Percentiles rank a stretch among this genome's conserved stretches.
phyloP scores from a whole-genome alignment of 176 grass and related monocot genomes.

The Oryza nivara region DNA sequence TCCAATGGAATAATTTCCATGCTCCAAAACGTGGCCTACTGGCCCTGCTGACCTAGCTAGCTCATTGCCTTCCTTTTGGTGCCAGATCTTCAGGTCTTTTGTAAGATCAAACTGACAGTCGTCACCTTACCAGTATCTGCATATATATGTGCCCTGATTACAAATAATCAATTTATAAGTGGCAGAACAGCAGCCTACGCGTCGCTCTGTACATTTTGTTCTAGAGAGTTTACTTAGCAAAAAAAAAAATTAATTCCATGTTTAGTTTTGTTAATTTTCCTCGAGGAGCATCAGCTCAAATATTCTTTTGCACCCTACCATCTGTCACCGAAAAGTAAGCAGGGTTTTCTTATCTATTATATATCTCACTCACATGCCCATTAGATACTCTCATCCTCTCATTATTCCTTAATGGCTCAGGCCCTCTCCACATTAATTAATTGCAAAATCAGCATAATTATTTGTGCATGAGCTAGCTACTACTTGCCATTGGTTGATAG shows the following conservation, averaged over 20 bases:
- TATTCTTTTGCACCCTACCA: constrained; percentile 42
- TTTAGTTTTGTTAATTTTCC: constrained; percentile 34
- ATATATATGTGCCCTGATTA: neutral
- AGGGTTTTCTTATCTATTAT: neutral
- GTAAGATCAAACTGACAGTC: constrained; percentile 27
- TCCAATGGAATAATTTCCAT: neutral
- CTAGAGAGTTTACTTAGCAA: constrained; percentile 23
- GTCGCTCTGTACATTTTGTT: neutral
- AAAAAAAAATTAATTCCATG: neutral
- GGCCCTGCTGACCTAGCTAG: neutral
- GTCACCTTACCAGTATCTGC: constrained; percentile 17
- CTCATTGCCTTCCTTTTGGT: neutral
- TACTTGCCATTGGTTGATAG: constrained; percentile 5
- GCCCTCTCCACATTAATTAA: neutral
- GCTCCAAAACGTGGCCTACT: neutral
- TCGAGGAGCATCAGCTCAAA: constrained; percentile 47
- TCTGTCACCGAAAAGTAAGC: constrained; percentile 41
- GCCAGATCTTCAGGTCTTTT: neutral
- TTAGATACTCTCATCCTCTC: constrained; percentile 29
- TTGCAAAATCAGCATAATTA: neutral
- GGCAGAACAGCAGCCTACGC: constrained; percentile 10
- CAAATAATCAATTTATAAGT: neutral
- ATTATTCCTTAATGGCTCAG: constrained; percentile 22
- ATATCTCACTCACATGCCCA: constrained; percentile 38
- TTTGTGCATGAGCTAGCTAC: constrained; percentile 16